phyloP scores from a whole-genome alignment of 2,329 filamentous ascomycete species.

The Aspergillus melleus region DNA sequence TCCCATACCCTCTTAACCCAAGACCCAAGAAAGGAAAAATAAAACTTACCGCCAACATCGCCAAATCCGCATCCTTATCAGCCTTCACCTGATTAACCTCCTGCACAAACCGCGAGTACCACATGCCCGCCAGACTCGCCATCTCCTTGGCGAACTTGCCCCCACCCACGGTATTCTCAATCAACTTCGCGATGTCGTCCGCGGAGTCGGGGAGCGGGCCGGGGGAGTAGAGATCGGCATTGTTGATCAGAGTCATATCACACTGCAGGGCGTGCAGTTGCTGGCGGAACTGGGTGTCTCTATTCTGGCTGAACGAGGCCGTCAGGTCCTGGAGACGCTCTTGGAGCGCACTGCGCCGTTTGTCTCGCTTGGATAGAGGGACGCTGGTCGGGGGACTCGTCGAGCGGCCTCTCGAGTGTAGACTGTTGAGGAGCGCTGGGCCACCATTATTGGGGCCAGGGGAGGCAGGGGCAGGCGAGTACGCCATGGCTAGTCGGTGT shows the following conservation, averaged over 20 bases:
- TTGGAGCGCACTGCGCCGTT: slow-evolving; percentile 77
- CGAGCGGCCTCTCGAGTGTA: slow-evolving; percentile 28
- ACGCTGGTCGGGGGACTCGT: slow-evolving; percentile 33
- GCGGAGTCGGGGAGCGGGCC: slow-evolving; percentile 65
- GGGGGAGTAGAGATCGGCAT: slow-evolving; percentile 76
- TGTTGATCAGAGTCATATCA: slow-evolving; percentile 81
- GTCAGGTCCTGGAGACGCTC: slow-evolving; percentile 77
- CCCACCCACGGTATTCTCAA: slow-evolving; percentile 55
- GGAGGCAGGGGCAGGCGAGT: slow-evolving; percentile 40
- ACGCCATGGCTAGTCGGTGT: slow-evolving; percentile 33
- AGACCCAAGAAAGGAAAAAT: background rate
- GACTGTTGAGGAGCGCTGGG: slow-evolving; percentile 21
- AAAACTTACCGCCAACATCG: slow-evolving; percentile 71
- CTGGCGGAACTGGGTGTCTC: slow-evolving; percentile 81
- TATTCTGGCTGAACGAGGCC: slow-evolving; percentile 74
- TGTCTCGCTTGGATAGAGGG: slow-evolving; percentile 80
- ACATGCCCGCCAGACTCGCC: slow-evolving; percentile 67
- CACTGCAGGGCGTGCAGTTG: slow-evolving; percentile 90
- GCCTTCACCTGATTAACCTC: slow-evolving; percentile 87
- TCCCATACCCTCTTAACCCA: background rate
- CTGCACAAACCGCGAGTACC: slow-evolving; percentile 81
- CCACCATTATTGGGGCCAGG: slow-evolving; percentile 23
- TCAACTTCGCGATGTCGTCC: slow-evolving; percentile 67
- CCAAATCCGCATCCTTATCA: slow-evolving; percentile 78
- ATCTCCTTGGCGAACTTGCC: slow-evolving; percentile 70